A percentile compares a stretch with the other conserved stretches of the same genome.
Conservation (phyloP, 2,329 filamentous ascomycete species). For the Botrytis pseudocinerea region DNA sequence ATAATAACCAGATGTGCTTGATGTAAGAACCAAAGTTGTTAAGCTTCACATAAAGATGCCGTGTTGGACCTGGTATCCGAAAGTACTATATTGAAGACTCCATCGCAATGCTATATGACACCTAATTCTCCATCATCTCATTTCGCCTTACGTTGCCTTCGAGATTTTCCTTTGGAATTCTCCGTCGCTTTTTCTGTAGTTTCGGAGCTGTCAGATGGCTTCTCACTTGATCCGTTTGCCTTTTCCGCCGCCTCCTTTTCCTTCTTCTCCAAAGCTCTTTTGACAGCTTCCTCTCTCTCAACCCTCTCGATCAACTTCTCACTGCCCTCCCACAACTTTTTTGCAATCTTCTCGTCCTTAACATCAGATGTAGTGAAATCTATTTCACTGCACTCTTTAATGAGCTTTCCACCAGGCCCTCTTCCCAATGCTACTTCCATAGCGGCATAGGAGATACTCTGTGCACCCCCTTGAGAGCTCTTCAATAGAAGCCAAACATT, state of each 20-base stretch:
- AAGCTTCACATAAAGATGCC: neutral
- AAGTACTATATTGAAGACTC: constrained; percentile 10
- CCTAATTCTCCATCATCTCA: constrained; percentile 20
- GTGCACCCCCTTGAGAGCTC: constrained; percentile 77
- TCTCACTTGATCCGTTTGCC: constrained; percentile 31
- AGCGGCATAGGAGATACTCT: constrained; percentile 80
- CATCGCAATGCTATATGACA: constrained; percentile 18
- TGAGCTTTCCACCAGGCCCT: constrained; percentile 65
- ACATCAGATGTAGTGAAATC: constrained; percentile 72
- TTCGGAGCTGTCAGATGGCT: constrained; percentile 38
- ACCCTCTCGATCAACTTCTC: constrained; percentile 78
- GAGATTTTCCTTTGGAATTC: constrained; percentile 35
- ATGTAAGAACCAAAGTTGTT: neutral
- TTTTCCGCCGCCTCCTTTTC: constrained; percentile 42
- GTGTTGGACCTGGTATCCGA: constrained; percentile 9
- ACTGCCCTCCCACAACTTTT: constrained; percentile 86
- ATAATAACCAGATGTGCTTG: neutral
- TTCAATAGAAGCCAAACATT: constrained; percentile 88
- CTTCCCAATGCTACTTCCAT: constrained; percentile 76
- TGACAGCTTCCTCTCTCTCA: constrained; percentile 75
- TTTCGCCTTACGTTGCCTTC: constrained; percentile 37
- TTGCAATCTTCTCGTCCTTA: constrained; percentile 74
- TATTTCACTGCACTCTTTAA: constrained; percentile 87
- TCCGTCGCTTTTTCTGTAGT: constrained; percentile 42
- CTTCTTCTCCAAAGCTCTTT: constrained; percentile 44